These are phyloP conservation scores for Dentipellis sp. DNA, from an alignment of 768 basidiomycete genomes.

Conservation along the genomic window DNA sequence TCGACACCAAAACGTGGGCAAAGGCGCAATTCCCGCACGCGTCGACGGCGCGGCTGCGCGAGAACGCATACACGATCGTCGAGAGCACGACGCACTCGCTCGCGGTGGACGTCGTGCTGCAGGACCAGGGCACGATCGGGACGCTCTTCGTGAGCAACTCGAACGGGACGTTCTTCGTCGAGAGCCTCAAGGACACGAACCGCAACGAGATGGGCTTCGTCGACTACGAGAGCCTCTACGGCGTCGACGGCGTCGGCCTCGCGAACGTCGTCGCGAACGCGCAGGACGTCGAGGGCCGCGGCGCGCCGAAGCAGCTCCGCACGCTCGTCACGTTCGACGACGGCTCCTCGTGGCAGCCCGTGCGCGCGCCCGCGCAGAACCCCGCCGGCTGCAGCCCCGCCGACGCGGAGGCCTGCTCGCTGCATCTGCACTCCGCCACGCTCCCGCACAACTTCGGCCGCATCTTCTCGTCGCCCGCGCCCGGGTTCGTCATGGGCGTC, in stretches of 20 bases:
- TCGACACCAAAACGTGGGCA: slow-evolving; percentile 80
- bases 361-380: slow-evolving; percentile 47
- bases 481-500: slow-evolving; percentile 95
- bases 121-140: slow-evolving; percentile 57
- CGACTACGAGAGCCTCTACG: slow-evolving; percentile 85
- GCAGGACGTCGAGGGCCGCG: slow-evolving; percentile 69
- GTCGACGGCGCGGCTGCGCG: slow-evolving; percentile 63
- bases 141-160: slow-evolving; percentile 95
- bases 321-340: slow-evolving; percentile 89
- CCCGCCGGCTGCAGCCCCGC: slow-evolving; percentile 52
- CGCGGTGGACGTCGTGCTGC: slow-evolving; percentile 85
- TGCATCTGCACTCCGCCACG: slow-evolving; percentile 92
- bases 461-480: slow-evolving; percentile 75
- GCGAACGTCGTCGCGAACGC: slow-evolving; percentile 84
- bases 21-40: slow-evolving; percentile 91
- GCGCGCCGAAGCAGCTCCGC: slow-evolving; percentile 62
- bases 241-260: slow-evolving; percentile 84
- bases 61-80: slow-evolving; percentile 94
- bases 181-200: slow-evolving; percentile 88
- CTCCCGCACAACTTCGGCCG: slow-evolving; percentile 55
- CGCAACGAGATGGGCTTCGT: slow-evolving; percentile 83
- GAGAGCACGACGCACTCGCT: slow-evolving; percentile 91
- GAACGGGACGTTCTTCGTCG: slow-evolving; percentile 91
- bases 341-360: slow-evolving; percentile 60
- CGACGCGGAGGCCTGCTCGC: slow-evolving; percentile 56